Evolutionary conservation across 1,284 basidiomycete species (phyloP).

Genomic region (Tausonia pullulans): DNA sequence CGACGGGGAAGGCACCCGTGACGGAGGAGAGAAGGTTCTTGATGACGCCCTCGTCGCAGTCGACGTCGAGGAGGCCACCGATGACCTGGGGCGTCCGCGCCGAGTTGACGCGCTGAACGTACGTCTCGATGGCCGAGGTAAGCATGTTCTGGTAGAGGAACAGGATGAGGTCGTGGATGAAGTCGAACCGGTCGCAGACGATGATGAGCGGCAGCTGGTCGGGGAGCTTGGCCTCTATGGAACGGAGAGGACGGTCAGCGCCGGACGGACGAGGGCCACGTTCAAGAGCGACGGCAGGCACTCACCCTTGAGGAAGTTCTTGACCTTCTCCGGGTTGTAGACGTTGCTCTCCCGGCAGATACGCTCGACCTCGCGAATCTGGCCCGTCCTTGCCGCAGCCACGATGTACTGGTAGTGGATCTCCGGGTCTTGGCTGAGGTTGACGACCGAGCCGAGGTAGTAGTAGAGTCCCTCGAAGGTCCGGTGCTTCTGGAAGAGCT

Average conservation of each 20-base stretch:
- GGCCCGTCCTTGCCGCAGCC: conserved; percentile 94
- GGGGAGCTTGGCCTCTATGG: conserved; percentile 76
- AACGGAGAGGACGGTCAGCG: background rate
- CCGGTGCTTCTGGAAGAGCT: conserved; percentile 98
- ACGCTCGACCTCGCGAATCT: conserved; percentile 97
- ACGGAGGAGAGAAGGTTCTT: conserved; percentile 88
- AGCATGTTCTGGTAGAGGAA: conserved; percentile 98
- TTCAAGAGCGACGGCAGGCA: background rate
- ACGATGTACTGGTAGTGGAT: conserved; percentile 99
- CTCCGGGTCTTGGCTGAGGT: conserved; percentile 89
- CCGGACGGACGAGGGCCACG: background rate
- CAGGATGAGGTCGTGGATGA: conserved; percentile 96
- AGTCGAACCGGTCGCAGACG: conserved; percentile 99
- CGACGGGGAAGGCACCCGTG: conserved; percentile 93
- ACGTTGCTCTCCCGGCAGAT: conserved; percentile 94
- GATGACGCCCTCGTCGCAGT: conserved; percentile 94
- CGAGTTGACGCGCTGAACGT: conserved; percentile 97
- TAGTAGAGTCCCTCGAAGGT: conserved; percentile 97
- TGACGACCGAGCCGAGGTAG: conserved; percentile 93
- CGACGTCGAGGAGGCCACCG: conserved; percentile 92
- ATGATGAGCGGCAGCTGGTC: conserved; percentile 99
- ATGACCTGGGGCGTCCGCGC: conserved; percentile 96
- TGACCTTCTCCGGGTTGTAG: conserved; percentile 99
- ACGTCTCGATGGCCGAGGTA: conserved; percentile 96
- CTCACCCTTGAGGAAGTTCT: conserved; percentile 84